Evolutionary conservation across 495 filamentous ascomycete species (phyloP), one percentile per base, ranked within the genome.

Genomic region (Aspergillus leporis): DNA sequence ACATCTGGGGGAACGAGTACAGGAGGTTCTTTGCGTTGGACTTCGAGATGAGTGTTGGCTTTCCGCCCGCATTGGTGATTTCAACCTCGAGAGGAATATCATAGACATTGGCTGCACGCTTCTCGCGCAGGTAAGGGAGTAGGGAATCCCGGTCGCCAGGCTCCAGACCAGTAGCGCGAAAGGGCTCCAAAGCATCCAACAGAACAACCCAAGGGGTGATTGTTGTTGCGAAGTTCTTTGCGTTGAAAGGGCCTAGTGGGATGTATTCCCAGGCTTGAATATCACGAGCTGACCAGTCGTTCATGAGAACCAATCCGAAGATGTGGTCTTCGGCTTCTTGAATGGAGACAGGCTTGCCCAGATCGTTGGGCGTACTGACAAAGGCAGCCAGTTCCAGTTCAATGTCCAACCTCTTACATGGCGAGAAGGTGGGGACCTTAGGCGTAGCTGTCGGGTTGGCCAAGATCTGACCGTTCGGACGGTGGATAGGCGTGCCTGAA

Each of bases 281-380:
- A 67, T 97, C 93, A 51, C 93, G 79, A 10, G 92, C 93, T 60
- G 87, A 92, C 93, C 93, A 97, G 72, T 97, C 93, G 71, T 97
- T 97, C 79, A 97, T 82, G 50, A 97, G 76, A 3, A 97, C 93
- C 28, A 92, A 78, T 5, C 93, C 93, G 72, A 97, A 97, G 38
- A 97, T 82, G 64, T 84, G 78, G 40, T 93, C 85, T 53, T 88
- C 85, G 0, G 93, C 93, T 36, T 90, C 73, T 28, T 83, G 66
- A 19, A 95, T 79, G 4, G 71, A 65, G 19, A 93, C 78, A 0
- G 80, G 75, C 59, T 83, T 77, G 18, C 92, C 90, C 64, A 93
- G 74, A 4, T 80, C 69, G 64, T 89, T 94, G 10, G 78, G 76
- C 38, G 71, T 83, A 66, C 83, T 85, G 23, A 98, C 80, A 63